phyloP scores from a whole-genome alignment of 192 early-diverging fungal genomes.

The Jimgerdemannia lactiflua region DNA sequence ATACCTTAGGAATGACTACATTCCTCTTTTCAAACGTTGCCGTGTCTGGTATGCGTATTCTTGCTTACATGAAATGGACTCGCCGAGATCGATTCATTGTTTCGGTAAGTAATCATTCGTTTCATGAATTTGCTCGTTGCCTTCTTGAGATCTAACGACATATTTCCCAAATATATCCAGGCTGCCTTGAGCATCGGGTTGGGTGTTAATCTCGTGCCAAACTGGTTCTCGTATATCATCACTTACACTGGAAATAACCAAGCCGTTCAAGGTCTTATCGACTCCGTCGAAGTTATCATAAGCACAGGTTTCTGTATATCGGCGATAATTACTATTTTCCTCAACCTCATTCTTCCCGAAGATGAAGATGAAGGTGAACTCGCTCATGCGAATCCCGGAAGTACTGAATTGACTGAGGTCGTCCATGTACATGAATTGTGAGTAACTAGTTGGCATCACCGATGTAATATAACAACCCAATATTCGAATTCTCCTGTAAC shows the following conservation, averaged over 20 bases:
- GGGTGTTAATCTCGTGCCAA: constrained; percentile 45
- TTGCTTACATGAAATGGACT: constrained; percentile 50
- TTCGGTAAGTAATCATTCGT: constrained; percentile 5
- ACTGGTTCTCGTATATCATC: constrained; percentile 50
- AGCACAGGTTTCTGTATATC: constrained; percentile 42
- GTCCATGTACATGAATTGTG: neutral
- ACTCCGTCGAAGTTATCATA: constrained; percentile 43
- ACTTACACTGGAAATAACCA: constrained; percentile 33
- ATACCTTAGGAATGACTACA: constrained; percentile 32
- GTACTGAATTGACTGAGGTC: neutral
- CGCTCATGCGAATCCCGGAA: neutral
- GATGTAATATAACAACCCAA: no score
- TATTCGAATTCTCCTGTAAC: no score
- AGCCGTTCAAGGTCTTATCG: constrained; percentile 37
- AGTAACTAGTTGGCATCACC: neutral
- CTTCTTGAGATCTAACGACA: no score
- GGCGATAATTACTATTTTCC: constrained; percentile 34
- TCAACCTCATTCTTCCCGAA: constrained; percentile 36
- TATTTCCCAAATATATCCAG: neutral
- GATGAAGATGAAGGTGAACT: constrained; percentile 10
- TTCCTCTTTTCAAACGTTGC: constrained; percentile 53
- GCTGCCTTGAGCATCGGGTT: constrained; percentile 42
- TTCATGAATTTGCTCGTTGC: no score
- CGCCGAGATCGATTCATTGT: constrained; percentile 53
- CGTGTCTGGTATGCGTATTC: constrained; percentile 51